phyloP scores from a whole-genome alignment of 1,139 yeast genomes.

The Yarrowia galli region DNA sequence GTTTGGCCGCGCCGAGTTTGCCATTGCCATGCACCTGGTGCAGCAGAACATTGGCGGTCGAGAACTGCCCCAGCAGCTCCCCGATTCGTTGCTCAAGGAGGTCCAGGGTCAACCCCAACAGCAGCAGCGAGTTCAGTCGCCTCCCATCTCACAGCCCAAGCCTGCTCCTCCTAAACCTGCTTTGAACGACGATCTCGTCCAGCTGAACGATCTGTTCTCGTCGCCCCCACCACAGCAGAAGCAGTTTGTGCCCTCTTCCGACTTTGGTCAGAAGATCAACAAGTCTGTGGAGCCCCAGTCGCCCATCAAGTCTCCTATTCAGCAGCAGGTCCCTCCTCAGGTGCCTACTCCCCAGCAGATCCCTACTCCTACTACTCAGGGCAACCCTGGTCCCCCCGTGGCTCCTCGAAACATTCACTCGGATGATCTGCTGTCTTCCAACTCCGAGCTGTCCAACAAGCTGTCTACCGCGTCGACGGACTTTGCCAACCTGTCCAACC shows the following conservation, averaged over 20 bases:
- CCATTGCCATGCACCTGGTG: conserved; percentile 91
- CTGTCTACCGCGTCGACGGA: conserved; percentile 83
- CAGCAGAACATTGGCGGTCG: conserved; percentile 82
- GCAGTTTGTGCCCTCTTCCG: conserved; percentile 65
- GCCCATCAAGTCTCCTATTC: conserved; percentile 50
- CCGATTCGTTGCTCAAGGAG: conserved; percentile 46
- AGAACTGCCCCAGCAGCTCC: conserved; percentile 66
- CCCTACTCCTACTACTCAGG: conserved; percentile 15
- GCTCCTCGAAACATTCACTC: conserved; percentile 46
- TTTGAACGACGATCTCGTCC: conserved; percentile 48
- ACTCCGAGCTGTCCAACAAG: conserved; percentile 65
- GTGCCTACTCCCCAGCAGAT: conserved; percentile 9
- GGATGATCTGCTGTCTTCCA: conserved; percentile 63
- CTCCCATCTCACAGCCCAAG: conserved; percentile 42
- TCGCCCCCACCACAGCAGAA: conserved; percentile 50
- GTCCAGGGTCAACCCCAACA: conserved; percentile 42
- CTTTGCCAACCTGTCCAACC: conserved; percentile 85
- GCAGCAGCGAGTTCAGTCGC: conserved; percentile 34
- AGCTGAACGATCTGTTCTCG: conserved; percentile 53
- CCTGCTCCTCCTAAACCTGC: conserved; percentile 42
- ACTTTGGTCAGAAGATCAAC: conserved; percentile 63
- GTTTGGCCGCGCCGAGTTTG: conserved; percentile 81
- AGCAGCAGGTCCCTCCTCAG: conserved; percentile 30
- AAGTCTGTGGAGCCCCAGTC: conserved; percentile 48
- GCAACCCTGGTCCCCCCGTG: conserved; percentile 36